phyloP scores from a whole-genome alignment of 257 asterid genomes.

The Capsicum baccatum region DNA sequence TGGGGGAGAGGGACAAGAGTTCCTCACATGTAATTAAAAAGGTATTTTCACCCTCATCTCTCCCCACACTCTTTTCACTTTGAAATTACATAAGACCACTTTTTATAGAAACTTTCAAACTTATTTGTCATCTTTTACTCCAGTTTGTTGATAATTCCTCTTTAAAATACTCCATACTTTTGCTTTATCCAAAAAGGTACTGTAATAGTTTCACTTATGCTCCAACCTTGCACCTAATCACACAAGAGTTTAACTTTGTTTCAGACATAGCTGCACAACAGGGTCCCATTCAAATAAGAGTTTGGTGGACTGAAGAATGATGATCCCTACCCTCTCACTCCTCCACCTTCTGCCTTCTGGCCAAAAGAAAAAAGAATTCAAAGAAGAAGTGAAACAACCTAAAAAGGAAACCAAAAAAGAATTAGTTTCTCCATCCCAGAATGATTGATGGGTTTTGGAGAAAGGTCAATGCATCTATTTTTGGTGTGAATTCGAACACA shows the following conservation, averaged over 20 bases:
- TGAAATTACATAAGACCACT: not conserved
- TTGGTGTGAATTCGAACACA: not conserved
- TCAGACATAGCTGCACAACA: not conserved
- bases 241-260: not conserved
- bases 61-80: not conserved
- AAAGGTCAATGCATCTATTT: not conserved
- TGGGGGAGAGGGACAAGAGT: not conserved
- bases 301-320: constrained; percentile 10
- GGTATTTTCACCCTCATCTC: not conserved
- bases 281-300: constrained; percentile 20
- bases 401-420: constrained; percentile 3
- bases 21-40: not conserved
- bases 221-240: constrained; percentile 15
- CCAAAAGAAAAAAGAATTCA: constrained; percentile 5
- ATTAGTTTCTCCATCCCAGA: not conserved
- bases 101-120: not conserved
- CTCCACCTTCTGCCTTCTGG: not conserved
- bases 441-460: not conserved
- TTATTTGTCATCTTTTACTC: not conserved
- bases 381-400: not conserved
- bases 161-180: not conserved
- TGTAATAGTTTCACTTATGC: not conserved
- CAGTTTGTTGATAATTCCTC: not conserved
- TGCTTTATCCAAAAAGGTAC: not conserved
- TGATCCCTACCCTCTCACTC: not conserved